phyloP scores from a whole-genome alignment of 2,329 filamentous ascomycete species.

The Xylaria sp. region DNA sequence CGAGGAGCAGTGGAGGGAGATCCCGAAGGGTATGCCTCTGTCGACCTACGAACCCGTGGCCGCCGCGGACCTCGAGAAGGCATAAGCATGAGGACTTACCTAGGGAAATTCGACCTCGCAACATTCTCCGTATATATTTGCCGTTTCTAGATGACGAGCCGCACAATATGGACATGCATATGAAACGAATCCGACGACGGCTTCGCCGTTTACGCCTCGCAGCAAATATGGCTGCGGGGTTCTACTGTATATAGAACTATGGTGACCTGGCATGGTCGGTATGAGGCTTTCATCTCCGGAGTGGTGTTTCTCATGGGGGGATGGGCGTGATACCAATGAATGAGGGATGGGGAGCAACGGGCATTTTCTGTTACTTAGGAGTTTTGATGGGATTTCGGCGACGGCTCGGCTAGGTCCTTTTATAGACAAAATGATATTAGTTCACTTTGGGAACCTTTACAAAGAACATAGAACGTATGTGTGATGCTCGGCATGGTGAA shows the following conservation, averaged over 20 bases:
- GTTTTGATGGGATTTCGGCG: neutral
- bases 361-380: neutral
- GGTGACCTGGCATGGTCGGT: slow-evolving; percentile 10
- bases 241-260: slow-evolving; percentile 15
- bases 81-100: neutral
- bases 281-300: neutral
- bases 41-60: slow-evolving; percentile 29
- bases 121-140: neutral
- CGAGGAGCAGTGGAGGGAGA: slow-evolving; percentile 30
- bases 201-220: neutral
- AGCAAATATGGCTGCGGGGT: neutral
- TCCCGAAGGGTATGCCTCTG: slow-evolving; percentile 31
- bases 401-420: neutral
- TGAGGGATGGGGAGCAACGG: slow-evolving; percentile 1
- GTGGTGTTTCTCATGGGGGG: slow-evolving; percentile 2
- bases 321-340: slow-evolving; percentile 20
- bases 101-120: neutral
- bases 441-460: neutral
- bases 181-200: neutral
- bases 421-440: slow-evolving; percentile 15
- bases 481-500: neutral
- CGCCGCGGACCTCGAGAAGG: slow-evolving; percentile 17
- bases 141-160: no score
- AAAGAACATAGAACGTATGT: neutral
- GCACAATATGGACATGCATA: neutral